phyloP scores from a whole-genome alignment of 305 asterid genomes.

The Petunia hybrid region DNA sequence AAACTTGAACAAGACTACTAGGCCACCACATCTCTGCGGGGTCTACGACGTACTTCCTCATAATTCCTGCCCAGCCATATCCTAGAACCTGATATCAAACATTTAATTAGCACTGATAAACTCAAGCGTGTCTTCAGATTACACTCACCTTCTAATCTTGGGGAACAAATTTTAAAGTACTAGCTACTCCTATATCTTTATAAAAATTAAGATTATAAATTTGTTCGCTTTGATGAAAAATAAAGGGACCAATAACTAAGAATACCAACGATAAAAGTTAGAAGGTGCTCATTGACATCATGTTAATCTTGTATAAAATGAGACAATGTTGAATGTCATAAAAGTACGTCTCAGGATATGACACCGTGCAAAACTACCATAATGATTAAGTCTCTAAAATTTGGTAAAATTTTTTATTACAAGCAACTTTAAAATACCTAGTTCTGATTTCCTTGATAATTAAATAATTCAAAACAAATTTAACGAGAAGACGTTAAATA shows the following conservation, averaged over 20 bases:
- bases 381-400: no score
- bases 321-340: no score
- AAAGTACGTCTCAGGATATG: no score
- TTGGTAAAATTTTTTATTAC: background rate
- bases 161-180: background rate
- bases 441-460: background rate
- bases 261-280: background rate
- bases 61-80: slow-evolving; percentile 88
- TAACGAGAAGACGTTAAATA: slow-evolving; percentile 12
- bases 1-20: slow-evolving; percentile 75
- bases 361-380: no score
- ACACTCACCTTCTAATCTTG: background rate
- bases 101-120: background rate
- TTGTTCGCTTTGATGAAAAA: background rate
- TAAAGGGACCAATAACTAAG: background rate
- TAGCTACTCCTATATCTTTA: background rate
- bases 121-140: no score
- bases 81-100: slow-evolving; percentile 61
- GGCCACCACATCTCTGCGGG: slow-evolving; percentile 99
- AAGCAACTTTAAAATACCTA: background rate
- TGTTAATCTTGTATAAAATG: no score
- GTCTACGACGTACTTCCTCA: slow-evolving; percentile 75
- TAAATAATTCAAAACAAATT: background rate
- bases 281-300: no score
- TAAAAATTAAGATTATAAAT: background rate